Evolutionary conservation across 306 rosid genomes (phyloP).

Genomic region (Cyamopsis tetragonoloba): DNA sequence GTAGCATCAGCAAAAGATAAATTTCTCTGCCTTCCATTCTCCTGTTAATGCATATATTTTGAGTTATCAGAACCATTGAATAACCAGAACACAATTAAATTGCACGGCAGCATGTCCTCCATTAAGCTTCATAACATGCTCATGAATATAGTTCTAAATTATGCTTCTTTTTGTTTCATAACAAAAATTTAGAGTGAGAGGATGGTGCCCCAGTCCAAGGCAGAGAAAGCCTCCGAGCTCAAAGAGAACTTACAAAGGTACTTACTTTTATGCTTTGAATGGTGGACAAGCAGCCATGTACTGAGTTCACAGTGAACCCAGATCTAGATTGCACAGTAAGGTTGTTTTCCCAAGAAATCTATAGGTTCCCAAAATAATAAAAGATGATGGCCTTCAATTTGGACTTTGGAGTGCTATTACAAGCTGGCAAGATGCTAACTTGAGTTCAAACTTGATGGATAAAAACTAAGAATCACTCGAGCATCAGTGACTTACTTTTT

Average conservation of each 20-base stretch:
- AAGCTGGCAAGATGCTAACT: background rate
- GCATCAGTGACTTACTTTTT: background rate
- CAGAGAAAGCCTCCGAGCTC: too few relatives aligned
- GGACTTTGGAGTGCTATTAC: background rate
- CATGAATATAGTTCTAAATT: background rate
- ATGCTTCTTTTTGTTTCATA: too few relatives aligned
- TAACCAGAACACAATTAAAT: background rate
- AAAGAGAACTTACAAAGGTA: too few relatives aligned
- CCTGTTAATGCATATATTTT: slow-evolving; percentile 41
- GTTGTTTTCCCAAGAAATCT: background rate
- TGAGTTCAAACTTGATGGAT: background rate
- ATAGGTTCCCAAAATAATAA: background rate
- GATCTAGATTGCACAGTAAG: background rate
- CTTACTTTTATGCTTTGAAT: too few relatives aligned
- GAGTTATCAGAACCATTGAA: slow-evolving; percentile 22
- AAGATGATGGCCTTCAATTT: background rate
- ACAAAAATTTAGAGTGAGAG: too few relatives aligned
- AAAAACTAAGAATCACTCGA: background rate
- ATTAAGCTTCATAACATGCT: background rate
- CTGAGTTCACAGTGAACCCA: background rate
- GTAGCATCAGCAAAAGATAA: slow-evolving; percentile 40
- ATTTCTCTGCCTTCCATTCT: slow-evolving; percentile 65
- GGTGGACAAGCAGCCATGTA: background rate
- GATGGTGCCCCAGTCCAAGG: too few relatives aligned
- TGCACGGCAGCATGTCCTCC: slow-evolving; percentile 10